Conservation (phyloP, 1,284 basidiomycete species). For the Cutaneotrichosporon sp. region DNA sequence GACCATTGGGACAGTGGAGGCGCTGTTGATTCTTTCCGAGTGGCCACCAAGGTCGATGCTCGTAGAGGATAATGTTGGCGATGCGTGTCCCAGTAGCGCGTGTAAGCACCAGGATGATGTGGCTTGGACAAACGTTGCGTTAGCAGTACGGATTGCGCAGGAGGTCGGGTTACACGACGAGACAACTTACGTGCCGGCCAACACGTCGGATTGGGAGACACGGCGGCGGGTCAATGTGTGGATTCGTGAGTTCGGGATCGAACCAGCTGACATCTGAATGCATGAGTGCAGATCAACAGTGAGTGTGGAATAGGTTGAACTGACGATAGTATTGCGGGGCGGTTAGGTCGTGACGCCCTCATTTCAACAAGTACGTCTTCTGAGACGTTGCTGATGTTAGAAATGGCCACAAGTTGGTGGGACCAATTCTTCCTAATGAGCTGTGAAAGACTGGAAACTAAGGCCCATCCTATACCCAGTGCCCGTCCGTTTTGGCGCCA, state of each 20-base stretch:
- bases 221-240: conserved; percentile 22
- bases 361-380: conserved; percentile 15
- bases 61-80: conserved; percentile 17
- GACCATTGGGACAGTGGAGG: conserved; percentile 32
- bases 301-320: background rate
- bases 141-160: conserved; percentile 29
- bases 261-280: conserved; percentile 21
- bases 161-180: conserved; percentile 28
- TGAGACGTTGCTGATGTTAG: background rate
- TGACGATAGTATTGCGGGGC: conserved; percentile 23
- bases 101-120: conserved; percentile 28
- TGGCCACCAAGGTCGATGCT: conserved; percentile 27
- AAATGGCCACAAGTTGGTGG: conserved; percentile 31
- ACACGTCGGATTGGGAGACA: conserved; percentile 12
- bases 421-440: conserved; percentile 15
- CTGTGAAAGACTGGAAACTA: background rate
- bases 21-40: conserved; percentile 29
- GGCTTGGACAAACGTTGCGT: conserved; percentile 27
- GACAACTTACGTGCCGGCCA: conserved; percentile 16
- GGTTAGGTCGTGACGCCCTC: conserved; percentile 25
- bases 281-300: conserved; percentile 29
- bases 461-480: background rate
- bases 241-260: conserved; percentile 21
- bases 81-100: conserved; percentile 3
- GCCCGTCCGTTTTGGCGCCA: conserved; percentile 2